phyloP scores from a whole-genome alignment of 768 basidiomycete genomes.

The Sutorius australiensis region DNA sequence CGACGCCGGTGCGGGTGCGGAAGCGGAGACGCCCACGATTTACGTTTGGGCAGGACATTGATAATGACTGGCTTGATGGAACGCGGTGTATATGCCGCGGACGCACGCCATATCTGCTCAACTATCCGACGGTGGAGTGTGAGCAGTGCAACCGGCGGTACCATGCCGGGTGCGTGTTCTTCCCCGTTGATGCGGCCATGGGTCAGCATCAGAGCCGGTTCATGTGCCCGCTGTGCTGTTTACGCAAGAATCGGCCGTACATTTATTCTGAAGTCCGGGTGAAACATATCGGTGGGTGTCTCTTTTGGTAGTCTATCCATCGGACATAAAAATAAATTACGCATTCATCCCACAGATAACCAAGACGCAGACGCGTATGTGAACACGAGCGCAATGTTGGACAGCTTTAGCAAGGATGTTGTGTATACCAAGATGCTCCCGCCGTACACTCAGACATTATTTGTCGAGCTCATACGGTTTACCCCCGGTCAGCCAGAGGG shows the following conservation, averaged over 20 bases:
- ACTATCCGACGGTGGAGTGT: slow-evolving; percentile 64
- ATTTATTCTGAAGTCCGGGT: slow-evolving; percentile 76
- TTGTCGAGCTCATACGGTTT: slow-evolving; percentile 65
- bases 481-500: slow-evolving; percentile 31
- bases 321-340: neutral
- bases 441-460: slow-evolving; percentile 63
- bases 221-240: slow-evolving; percentile 73
- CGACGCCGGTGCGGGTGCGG: slow-evolving; percentile 43
- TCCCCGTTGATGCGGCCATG: slow-evolving; percentile 43
- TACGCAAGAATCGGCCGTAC: slow-evolving; percentile 69
- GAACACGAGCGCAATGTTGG: slow-evolving; percentile 69
- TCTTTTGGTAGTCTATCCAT: neutral
- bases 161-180: slow-evolving; percentile 76
- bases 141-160: slow-evolving; percentile 62
- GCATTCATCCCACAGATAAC: slow-evolving; percentile 33
- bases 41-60: slow-evolving; percentile 72
- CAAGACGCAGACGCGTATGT: slow-evolving; percentile 59
- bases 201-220: slow-evolving; percentile 40
- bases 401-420: slow-evolving; percentile 67
- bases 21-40: slow-evolving; percentile 63
- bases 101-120: slow-evolving; percentile 53
- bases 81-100: slow-evolving; percentile 82
- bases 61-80: slow-evolving; percentile 67
- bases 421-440: slow-evolving; percentile 63
- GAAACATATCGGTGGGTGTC: slow-evolving; percentile 51